These are phyloP conservation scores for Populus tomentosa DNA, from an alignment of 441 rosid species.

Conservation along the genomic window DNA sequence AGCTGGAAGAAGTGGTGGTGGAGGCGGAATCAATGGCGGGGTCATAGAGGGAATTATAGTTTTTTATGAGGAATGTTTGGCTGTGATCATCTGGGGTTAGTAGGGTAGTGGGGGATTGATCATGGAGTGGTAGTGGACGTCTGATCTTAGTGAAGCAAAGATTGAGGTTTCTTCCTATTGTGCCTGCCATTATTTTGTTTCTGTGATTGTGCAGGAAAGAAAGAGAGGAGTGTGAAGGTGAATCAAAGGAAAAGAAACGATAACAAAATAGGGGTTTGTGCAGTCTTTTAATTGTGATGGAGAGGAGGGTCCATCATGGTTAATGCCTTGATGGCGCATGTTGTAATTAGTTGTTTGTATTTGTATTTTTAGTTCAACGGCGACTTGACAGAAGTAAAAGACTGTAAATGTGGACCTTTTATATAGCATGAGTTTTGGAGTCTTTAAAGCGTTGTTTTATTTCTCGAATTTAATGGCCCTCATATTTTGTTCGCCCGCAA, in stretches of 20 bases:
- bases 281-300: not conserved
- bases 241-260: not conserved
- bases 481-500: too few relatives aligned
- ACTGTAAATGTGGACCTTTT: slow-evolving; percentile 1
- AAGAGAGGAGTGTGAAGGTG: not conserved
- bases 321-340: not conserved
- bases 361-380: slow-evolving; percentile 3
- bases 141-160: slow-evolving; percentile 49
- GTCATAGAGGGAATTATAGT: slow-evolving; percentile 56
- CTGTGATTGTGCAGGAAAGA: not conserved
- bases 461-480: too few relatives aligned
- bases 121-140: slow-evolving; percentile 30
- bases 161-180: slow-evolving; percentile 48
- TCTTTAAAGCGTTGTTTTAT: not conserved
- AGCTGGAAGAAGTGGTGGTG: slow-evolving; percentile 25
- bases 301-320: not conserved
- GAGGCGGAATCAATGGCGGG: slow-evolving; percentile 22
- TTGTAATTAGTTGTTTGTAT: not conserved
- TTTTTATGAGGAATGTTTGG: slow-evolving; percentile 37
- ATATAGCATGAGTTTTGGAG: not conserved
- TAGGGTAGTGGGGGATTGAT: slow-evolving; percentile 16
- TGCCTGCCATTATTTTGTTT: slow-evolving; percentile 33
- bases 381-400: slow-evolving; percentile 17
- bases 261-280: not conserved
- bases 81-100: slow-evolving; percentile 14